Conservation (phyloP, 441 rosid species). For the Populus trichocarpa region DNA sequence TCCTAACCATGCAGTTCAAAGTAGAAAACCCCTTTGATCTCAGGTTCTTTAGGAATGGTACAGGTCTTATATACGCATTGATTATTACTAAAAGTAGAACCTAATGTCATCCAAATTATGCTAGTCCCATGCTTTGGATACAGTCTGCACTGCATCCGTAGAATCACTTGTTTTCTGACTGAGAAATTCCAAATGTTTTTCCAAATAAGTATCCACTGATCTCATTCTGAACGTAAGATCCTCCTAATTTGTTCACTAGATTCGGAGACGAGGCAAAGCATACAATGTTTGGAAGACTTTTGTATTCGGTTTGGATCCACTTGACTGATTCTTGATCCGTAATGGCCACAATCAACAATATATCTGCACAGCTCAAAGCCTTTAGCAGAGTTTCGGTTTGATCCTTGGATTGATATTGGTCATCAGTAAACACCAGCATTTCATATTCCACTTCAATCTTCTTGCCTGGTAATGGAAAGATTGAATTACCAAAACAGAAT, state of each 20-base stretch:
- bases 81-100: constrained; percentile 75
- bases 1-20: constrained; percentile 70
- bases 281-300: constrained; percentile 46
- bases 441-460: constrained; percentile 80
- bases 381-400: constrained; percentile 22
- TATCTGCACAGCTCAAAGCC: constrained; percentile 49
- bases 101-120: constrained; percentile 79
- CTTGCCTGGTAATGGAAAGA: constrained; percentile 42
- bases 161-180: constrained; percentile 35
- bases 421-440: constrained; percentile 58
- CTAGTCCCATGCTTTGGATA: constrained; percentile 78
- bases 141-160: constrained; percentile 50
- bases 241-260: constrained; percentile 60
- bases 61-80: constrained; percentile 81
- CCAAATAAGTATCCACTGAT: constrained; percentile 24
- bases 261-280: constrained; percentile 55
- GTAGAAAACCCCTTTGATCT: constrained; percentile 90
- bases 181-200: constrained; percentile 26
- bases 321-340: constrained; percentile 43
- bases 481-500: not conserved
- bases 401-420: not conserved
- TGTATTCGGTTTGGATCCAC: constrained; percentile 53
- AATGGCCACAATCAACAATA: constrained; percentile 58
- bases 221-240: constrained; percentile 36
- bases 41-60: constrained; percentile 62